These are phyloP conservation scores for Rutstroemia sp. DNA, from an alignment of 2,329 filamentous ascomycete genomes.

Conservation along the genomic window DNA sequence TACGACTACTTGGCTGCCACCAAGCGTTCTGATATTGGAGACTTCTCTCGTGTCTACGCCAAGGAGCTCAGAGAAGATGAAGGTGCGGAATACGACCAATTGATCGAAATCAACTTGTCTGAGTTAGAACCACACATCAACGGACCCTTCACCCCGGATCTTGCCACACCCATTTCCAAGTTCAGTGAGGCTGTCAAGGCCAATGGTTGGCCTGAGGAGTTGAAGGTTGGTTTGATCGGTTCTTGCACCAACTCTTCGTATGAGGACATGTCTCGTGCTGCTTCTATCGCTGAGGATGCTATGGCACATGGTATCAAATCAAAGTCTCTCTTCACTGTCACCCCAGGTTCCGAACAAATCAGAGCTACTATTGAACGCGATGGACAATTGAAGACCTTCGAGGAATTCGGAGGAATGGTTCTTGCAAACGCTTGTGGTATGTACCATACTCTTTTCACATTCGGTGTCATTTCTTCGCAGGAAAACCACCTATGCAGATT, in stretches of 20 bases:
- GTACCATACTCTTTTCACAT: not conserved
- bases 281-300: slow-evolving; percentile 85
- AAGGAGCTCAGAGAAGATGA: slow-evolving; percentile 81
- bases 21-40: slow-evolving; percentile 83
- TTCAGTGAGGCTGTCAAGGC: slow-evolving; percentile 90
- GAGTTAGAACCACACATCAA: slow-evolving; percentile 98
- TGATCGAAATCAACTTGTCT: slow-evolving; percentile 92
- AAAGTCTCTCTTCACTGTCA: slow-evolving; percentile 89
- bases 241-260: slow-evolving; percentile 92
- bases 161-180: slow-evolving; percentile 95
- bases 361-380: slow-evolving; percentile 77
- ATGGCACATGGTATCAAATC: slow-evolving; percentile 89
- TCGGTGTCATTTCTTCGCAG: too few species aligned
- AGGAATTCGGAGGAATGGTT: slow-evolving; percentile 92
- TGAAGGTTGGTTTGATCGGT: slow-evolving; percentile 95
- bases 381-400: slow-evolving; percentile 86
- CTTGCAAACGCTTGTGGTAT: slow-evolving; percentile 92
- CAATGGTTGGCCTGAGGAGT: slow-evolving; percentile 92
- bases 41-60: slow-evolving; percentile 79
- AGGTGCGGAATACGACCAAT: slow-evolving; percentile 88
- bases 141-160: slow-evolving; percentile 96
- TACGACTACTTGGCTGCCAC: slow-evolving; percentile 91
- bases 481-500: too few species aligned
- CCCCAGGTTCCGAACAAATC: slow-evolving; percentile 94
- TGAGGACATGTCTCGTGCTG: slow-evolving; percentile 88